phyloP scores from a whole-genome alignment of 2,329 filamentous ascomycete species.

The Penicillium sp. region DNA sequence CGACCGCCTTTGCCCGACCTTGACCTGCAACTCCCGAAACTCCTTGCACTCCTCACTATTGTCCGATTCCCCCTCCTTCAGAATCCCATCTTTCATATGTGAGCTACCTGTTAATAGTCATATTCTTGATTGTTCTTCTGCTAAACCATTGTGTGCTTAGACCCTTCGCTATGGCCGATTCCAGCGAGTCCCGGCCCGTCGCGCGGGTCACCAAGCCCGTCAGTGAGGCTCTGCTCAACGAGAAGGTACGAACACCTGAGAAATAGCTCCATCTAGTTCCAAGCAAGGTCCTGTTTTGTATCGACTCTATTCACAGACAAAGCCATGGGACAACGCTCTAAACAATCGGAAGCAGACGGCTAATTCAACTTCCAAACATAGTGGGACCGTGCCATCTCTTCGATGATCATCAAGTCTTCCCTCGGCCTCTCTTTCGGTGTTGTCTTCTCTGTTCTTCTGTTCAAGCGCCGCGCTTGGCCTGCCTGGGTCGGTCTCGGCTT shows the following conservation, averaged over 20 bases:
- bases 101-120: neutral
- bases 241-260: conserved; percentile 69
- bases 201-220: conserved; percentile 72
- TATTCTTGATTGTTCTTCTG: neutral
- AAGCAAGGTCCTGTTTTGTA: neutral
- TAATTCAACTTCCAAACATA: conserved; percentile 42
- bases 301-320: neutral
- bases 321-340: neutral
- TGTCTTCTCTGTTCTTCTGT: conserved; percentile 96
- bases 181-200: conserved; percentile 55
- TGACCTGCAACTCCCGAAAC: conserved; percentile 24
- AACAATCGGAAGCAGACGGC: conserved; percentile 5
- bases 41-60: conserved; percentile 23
- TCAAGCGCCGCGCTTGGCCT: conserved; percentile 97
- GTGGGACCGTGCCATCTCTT: conserved; percentile 99
- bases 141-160: conserved; percentile 19
- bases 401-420: conserved; percentile 92
- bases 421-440: conserved; percentile 96
- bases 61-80: conserved; percentile 17
- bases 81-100: conserved; percentile 19
- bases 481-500: conserved; percentile 94
- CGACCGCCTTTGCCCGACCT: conserved; percentile 38
- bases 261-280: neutral
- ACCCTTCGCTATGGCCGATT: conserved; percentile 55
- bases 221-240: conserved; percentile 96